phyloP scores from a whole-genome alignment of 2,329 filamentous ascomycete genomes.

The Fusarium sp. region DNA sequence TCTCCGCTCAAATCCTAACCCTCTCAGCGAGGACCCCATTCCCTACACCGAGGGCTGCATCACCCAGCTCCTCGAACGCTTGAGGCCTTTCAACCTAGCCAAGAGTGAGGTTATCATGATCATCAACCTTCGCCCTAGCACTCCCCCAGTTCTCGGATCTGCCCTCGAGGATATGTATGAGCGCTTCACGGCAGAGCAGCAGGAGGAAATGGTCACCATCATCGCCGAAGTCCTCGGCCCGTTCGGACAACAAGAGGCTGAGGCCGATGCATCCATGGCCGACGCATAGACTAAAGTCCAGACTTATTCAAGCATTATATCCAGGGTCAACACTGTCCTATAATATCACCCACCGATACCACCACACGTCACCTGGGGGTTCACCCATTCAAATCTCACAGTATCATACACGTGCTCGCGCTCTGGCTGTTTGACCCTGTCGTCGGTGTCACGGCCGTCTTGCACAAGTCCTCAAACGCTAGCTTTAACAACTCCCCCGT shows the following conservation, averaged over 20 bases:
- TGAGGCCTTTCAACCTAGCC: slow-evolving; percentile 66
- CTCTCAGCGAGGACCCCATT: slow-evolving; percentile 62
- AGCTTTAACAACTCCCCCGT: slow-evolving; percentile 65
- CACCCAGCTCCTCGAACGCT: slow-evolving; percentile 59
- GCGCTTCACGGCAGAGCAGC: slow-evolving; percentile 66
- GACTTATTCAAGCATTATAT: slow-evolving; percentile 10
- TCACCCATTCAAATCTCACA: slow-evolving; percentile 50
- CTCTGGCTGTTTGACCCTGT: slow-evolving; percentile 60
- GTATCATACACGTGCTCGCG: slow-evolving; percentile 61
- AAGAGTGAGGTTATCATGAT: slow-evolving; percentile 75
- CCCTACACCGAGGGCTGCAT: slow-evolving; percentile 64
- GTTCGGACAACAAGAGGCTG: slow-evolving; percentile 49
- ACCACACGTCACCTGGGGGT: neutral
- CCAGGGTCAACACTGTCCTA: neutral
- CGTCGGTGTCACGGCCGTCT: slow-evolving; percentile 60
- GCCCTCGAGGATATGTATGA: slow-evolving; percentile 70
- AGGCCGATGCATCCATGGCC: slow-evolving; percentile 50
- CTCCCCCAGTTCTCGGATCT: slow-evolving; percentile 64
- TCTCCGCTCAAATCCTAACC: slow-evolving; percentile 62
- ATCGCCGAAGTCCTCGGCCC: slow-evolving; percentile 66
- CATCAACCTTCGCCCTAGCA: slow-evolving; percentile 68
- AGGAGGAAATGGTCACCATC: slow-evolving; percentile 63
- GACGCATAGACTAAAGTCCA: slow-evolving; percentile 43
- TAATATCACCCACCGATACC: neutral
- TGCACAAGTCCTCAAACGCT: slow-evolving; percentile 68